Evolutionary conservation across 495 filamentous ascomycete genomes (phyloP).

Genomic region (Amorphotheca resinae): DNA sequence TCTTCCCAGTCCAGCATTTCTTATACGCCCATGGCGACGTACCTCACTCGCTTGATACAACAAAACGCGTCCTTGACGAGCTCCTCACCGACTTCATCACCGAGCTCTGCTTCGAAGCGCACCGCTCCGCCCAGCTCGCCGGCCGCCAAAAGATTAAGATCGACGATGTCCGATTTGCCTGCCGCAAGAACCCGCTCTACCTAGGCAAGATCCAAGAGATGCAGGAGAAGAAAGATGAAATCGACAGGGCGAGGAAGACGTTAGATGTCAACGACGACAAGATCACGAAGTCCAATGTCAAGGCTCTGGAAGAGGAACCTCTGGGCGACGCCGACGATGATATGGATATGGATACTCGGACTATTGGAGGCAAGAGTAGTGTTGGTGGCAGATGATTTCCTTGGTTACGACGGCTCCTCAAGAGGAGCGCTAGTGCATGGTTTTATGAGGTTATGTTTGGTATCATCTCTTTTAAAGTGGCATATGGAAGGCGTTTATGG

Average conservation of each 20-base stretch:
- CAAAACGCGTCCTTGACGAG: constrained; percentile 79
- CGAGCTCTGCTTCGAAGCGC: constrained; percentile 79
- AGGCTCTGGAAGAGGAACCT: constrained; percentile 25
- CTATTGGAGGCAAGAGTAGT: constrained; percentile 8
- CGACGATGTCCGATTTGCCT: constrained; percentile 90
- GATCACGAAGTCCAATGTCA: constrained; percentile 20
- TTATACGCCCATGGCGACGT: constrained; percentile 83
- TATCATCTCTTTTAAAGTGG: too few relatives aligned
- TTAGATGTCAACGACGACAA: constrained; percentile 43
- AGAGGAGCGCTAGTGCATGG: too few relatives aligned
- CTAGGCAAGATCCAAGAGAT: constrained; percentile 84
- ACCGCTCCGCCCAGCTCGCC: constrained; percentile 64
- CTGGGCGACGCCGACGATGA: constrained; percentile 27
- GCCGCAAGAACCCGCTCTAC: constrained; percentile 71
- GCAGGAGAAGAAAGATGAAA: constrained; percentile 63
- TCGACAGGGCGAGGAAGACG: constrained; percentile 63
- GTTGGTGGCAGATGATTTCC: constrained; percentile 4
- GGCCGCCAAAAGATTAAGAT: constrained; percentile 93
- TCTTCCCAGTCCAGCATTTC: constrained; percentile 52
- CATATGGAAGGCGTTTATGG: constrained; percentile 1
- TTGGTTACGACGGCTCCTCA: background rate
- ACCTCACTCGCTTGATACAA: constrained; percentile 58
- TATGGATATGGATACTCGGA: constrained; percentile 17
- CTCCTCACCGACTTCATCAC: constrained; percentile 86
- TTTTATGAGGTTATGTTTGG: too few relatives aligned